Conservation (phyloP, 23 red algal species). For the Gracilaria domingensis region DNA sequence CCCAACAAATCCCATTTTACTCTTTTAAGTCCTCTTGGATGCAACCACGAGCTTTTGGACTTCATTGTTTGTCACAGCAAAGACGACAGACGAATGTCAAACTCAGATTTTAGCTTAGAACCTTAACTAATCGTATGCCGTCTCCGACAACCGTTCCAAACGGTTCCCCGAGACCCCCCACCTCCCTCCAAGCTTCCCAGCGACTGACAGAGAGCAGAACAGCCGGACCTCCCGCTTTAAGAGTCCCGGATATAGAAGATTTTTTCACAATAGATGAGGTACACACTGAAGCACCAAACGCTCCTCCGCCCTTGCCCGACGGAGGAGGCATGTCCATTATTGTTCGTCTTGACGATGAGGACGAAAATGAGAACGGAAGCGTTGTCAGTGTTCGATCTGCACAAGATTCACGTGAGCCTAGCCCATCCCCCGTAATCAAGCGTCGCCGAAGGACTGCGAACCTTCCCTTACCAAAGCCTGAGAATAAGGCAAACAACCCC, state of each 20-base stretch:
- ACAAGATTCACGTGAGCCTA: not conserved
- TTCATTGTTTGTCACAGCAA: no score
- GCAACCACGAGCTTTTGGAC: not conserved
- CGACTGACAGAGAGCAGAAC: not conserved
- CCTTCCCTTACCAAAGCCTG: not conserved
- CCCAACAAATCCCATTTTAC: not conserved
- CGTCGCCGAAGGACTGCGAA: conserved; percentile 3
- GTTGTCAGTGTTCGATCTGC: not conserved
- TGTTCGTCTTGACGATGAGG: not conserved
- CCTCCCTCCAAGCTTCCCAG: not conserved
- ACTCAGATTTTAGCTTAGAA: not conserved
- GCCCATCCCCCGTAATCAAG: conserved; percentile 44
- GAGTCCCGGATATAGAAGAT: not conserved
- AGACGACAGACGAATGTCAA: not conserved
- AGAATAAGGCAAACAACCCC: not conserved
- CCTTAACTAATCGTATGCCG: conserved; percentile 1
- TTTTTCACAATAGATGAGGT: not conserved
- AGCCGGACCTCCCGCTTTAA: not conserved
- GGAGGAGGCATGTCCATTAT: not conserved
- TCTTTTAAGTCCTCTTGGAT: not conserved
- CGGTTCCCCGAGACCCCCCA: not conserved
- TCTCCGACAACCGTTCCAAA: not conserved
- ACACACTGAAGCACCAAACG: not conserved
- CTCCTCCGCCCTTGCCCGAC: not conserved
- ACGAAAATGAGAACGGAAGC: not conserved